Percentiles rank a stretch among this genome's conserved stretches.
Conservation (phyloP, 495 filamentous ascomycete species). For the Annulohypoxylon stygium region DNA sequence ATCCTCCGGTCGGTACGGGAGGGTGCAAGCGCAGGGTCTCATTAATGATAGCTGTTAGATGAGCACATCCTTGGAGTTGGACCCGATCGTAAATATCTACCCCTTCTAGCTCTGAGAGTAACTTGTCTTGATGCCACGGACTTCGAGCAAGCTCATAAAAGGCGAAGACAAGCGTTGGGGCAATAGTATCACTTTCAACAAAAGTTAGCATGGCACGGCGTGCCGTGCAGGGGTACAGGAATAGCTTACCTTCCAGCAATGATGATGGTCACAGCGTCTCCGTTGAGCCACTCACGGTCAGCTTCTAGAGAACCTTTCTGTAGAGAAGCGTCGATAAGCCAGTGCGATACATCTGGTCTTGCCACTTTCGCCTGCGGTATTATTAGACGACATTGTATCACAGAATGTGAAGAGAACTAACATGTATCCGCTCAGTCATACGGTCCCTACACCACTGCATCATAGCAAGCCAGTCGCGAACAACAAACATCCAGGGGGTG, state of each 20-base stretch:
- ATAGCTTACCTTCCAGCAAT: conserved; percentile 59
- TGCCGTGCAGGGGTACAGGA: background rate
- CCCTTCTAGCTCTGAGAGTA: conserved; percentile 49
- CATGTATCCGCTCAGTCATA: conserved; percentile 53
- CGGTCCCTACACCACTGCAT: conserved; percentile 51
- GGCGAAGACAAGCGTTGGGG: conserved; percentile 52
- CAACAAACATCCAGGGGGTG: conserved; percentile 47
- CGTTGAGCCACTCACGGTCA: conserved; percentile 48
- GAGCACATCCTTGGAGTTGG: conserved; percentile 30
- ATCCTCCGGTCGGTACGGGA: conserved; percentile 54
- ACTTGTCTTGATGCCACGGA: conserved; percentile 50
- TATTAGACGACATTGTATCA: conserved; percentile 13
- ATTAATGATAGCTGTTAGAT: conserved; percentile 64
- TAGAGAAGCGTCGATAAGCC: conserved; percentile 52
- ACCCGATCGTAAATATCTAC: conserved; percentile 38
- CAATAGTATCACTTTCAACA: conserved; percentile 56
- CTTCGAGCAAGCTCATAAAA: conserved; percentile 59
- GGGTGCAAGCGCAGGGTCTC: conserved; percentile 67
- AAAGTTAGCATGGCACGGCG: conserved; percentile 28
- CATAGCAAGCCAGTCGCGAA: conserved; percentile 52
- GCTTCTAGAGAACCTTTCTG: conserved; percentile 43
- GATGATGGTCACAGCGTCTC: conserved; percentile 55
- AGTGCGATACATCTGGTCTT: conserved; percentile 49
- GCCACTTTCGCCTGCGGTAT: conserved; percentile 45
- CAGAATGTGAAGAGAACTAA: conserved; percentile 19